Base-by-base conservation (phyloP, 208 protist genomes). In the Leptomonas seymouri region DNA sequence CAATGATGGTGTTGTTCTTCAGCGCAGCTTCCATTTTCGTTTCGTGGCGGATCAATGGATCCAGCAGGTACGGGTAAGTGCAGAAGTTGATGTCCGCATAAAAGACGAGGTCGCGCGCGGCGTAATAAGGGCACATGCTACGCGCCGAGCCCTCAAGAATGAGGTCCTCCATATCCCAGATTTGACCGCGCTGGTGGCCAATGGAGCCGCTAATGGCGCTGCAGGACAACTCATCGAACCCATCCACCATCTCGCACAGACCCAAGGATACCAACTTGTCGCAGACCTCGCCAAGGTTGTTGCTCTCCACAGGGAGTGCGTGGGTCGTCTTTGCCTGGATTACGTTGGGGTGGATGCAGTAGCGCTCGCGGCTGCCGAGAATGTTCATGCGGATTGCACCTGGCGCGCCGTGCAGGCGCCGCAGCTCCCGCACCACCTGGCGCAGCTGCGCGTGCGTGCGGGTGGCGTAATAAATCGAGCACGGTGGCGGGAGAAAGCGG, bases 51-150 rank as follows among this genome's bases (percentile, higher is more conserved):
- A 98, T 97, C 7, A 81, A 34, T 14, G 93, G 87, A 70, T 99
- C 98, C 15, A 99, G 85, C n/a, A 99, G 66, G 76, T 99, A 99
- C 71, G 98, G 98, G 81, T 99, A 99, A 12, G 98, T 98, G 67
- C 94, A 87, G 63, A 99, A 98, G 59, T 97, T 88, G 23, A 99
- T 80, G 51, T 99, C 91, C 0, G 97, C 87, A 39, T 74, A 87
- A 46, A 87, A 84, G 25, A 91, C 68, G 14, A 96, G 70, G 44
- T 97, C 91, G 20, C 94, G 87, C 2, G 90, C 73, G 7, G 94
- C 82, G 87, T 97, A 99, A 73, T 97, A 99, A 16, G 98, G 97
- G 80, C 98, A 99, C 54, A 87, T 77, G 36, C 70, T 57, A 6
- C 81, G 68, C 1, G 74, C 71, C 5, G 66, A 60, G 11, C 96